Base-by-base conservation (phyloP, 1,139 yeast genomes). In the Suhomyces taliae region DNA sequence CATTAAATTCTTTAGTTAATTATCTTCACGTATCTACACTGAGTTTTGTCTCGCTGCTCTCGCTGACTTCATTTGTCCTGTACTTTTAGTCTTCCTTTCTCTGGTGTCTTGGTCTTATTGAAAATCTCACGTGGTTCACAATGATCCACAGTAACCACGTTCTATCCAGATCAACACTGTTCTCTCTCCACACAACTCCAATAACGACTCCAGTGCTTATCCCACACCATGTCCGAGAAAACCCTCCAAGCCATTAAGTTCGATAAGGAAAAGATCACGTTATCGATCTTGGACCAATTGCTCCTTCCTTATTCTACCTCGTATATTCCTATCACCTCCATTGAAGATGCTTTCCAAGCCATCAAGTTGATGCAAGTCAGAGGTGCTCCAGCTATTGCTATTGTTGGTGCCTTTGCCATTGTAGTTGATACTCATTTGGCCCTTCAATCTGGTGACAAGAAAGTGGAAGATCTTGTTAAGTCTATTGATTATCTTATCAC, bases 341-440 rank as follows among this genome's bases (percentile, higher is more conserved):
- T 86, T 36, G 80, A 80, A 43, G 95, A 86, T 68, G 98, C 96
- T 3, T 90, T 70, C 65, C 74, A 76, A 27, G 96, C 90, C 15
- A 93, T 93, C 64, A 85, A 84, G 62, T 76, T 76, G 51, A 93
- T 93, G 99, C 90, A 88, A 60, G 98, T 95, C 6, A 79, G 99
- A 63, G 99, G 99, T 24, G 99, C 99, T 0, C 99, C 99, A 0
- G 98, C 98, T 2, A 93, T 93, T 61, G 98, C 98, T 49, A 88
- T 93, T 48, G 97, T 93, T 3, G 98, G 97, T 9, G 84, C 91
- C 1, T 77, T 90, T 50, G 80, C 97, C 1, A 78, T 91, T n/a
- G 85, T 89, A 1, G 83, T 87, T 12, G 97, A 91, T 53, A 67
- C 83, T 8, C 53, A 66, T 36, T 60, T 61, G 35, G 47, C 56